phyloP scores from a whole-genome alignment of 169 alveolate genomes.

The Plasmodium cynomolgi region DNA sequence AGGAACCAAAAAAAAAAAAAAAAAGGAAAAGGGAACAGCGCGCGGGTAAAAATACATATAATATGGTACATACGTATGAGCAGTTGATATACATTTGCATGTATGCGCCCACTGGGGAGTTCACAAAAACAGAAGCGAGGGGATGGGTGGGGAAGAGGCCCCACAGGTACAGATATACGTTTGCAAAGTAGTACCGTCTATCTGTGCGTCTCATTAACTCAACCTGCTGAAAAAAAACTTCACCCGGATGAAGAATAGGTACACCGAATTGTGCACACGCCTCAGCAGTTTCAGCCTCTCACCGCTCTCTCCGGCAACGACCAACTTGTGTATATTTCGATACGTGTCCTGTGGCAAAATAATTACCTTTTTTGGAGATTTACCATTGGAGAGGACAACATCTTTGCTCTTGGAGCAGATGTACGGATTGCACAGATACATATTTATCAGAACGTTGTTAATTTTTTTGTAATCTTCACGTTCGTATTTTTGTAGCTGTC shows the following conservation, averaged over 20 bases:
- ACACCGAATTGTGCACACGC: slow-evolving; percentile 20
- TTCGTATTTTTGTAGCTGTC: slow-evolving; percentile 54
- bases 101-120: background rate
- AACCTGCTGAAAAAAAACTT: slow-evolving; percentile 35
- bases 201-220: background rate
- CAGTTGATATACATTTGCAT: background rate
- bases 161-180: background rate
- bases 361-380: slow-evolving; percentile 34
- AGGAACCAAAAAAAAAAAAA: slow-evolving; percentile 4
- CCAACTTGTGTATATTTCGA: slow-evolving; percentile 47
- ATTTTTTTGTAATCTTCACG: slow-evolving; percentile 27
- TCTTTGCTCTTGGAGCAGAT: slow-evolving; percentile 36
- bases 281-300: slow-evolving; percentile 24
- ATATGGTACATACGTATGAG: background rate
- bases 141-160: background rate
- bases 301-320: background rate
- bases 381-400: background rate
- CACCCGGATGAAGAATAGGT: slow-evolving; percentile 22
- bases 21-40: background rate
- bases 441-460: slow-evolving; percentile 47
- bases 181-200: background rate
- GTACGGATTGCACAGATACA: slow-evolving; percentile 72
- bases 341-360: slow-evolving; percentile 72
- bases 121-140: background rate
- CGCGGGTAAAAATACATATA: background rate